Evolutionary conservation across 306 rosid genomes (phyloP), one percentile per base, ranked within the genome.

Genomic region (Sechiopsis laciniata): DNA sequence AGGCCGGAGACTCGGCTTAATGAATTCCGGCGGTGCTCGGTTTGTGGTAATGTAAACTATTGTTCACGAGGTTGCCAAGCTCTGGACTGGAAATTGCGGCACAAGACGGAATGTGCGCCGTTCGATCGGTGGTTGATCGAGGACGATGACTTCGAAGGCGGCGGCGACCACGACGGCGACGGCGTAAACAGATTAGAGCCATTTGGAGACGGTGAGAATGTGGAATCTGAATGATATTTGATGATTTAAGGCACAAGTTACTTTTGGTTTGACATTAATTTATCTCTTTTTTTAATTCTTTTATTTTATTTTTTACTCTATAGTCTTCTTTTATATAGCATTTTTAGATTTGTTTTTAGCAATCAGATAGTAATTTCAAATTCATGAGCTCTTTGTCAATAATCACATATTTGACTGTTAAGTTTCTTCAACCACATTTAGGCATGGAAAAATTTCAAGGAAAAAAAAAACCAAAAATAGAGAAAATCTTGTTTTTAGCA

Each of bases 1-100:
- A 72, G 97, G 4, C 91, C 90, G 11, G 97, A 93, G 83, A 87
- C 91, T 7, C 81, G 97, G 72, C 82, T 91, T 13, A 90, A 90
- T 50, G 98, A 93, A 83, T 93, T 87, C 55, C 90, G 98, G 5
- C 74, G 94, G 68, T 93, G 98, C 74, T 88, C 98, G 0, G 91
- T 88, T 16, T 93, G 98, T 14, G 91, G 98, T 0, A 82, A 73
- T 74, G 98, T 81, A 16, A 90, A 88, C 6, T 93, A 93, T 64
- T 93, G 98, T 66, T 93, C 98, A 6, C 91, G 98, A 8, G 92
- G 87, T 2, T 93, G 98, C 57, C 98, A 93, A 65, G 89, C 97
- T 53, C 67, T 93, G 9, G 97, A 93, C 77, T 93, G 98, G 96
- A 93, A 88, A 74, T 57, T 84, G 69, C 61, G 90, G 2, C 98